Evolutionary conservation across 306 rosid species (phyloP), one percentile per base, ranked within the genome.

Genomic region (Pyrus bretschneideri): DNA sequence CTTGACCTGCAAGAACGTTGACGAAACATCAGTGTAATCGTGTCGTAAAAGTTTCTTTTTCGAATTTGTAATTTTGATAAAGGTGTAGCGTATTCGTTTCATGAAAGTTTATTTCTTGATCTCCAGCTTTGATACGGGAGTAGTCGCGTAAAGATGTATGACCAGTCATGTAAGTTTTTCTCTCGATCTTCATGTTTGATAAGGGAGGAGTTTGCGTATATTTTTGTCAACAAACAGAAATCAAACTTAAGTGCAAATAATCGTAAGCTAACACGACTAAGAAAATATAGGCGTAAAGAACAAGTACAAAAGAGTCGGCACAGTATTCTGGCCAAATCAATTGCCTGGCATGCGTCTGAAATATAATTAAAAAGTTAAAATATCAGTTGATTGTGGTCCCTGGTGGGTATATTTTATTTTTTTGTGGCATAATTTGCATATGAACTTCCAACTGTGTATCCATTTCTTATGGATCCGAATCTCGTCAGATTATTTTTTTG

Each of bases 401-500:
- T 30, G 9, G 11, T 17, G 12, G 68, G 42, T 30, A 63, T 61
- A 63, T 29, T 27, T 5, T 3, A 14, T 7, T 27, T 2, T 25
- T 10, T 60, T 38, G 8, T 49, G 21, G 27, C 64, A 59, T 23
- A 59, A 59, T 59, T 23, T 59, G 6, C 64, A 11, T 59, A 59
- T 59, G 64, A 23, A 59, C 14, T 63, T 14, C 42, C 35, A 0
- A 2, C 7, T 4, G 29, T 11, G 63, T 22, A n/a, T 7, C 62
- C 19, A 60, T 60, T 12, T 21, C 17, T 15, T 30, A 30, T 3
- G 5, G 5, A 5, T 31, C 40, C 9, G 2, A 6, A 35, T 6
- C 8, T 35, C 0, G 1, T 1, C 40, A 0, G 0, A 35, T 35
- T 35, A 0, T 6, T 0, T 6, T 35, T 35, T 35, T 35, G 0